A percentile compares a stretch with the other conserved stretches of the same genome.
Conservation (phyloP, 441 rosid genomes). For the Hura crepitans region DNA sequence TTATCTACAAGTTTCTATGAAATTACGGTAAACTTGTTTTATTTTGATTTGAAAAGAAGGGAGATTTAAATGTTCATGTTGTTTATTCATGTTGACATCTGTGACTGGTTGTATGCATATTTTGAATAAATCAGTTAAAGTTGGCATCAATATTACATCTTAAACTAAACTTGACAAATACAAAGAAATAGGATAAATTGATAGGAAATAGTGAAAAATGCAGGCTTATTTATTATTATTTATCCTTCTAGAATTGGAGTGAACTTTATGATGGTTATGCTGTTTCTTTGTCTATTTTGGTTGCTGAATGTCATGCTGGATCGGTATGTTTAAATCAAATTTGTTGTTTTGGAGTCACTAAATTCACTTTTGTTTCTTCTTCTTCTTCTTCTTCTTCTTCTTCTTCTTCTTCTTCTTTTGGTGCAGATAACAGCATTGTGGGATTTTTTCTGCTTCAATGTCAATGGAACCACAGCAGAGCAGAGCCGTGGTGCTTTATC, state of each 20-base stretch:
- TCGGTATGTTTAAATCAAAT: not conserved
- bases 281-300: not conserved
- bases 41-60: not conserved
- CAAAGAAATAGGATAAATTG: not conserved
- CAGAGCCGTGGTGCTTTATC: conserved; percentile 94
- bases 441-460: conserved; percentile 96
- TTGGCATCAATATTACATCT: not conserved
- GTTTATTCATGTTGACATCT: not conserved
- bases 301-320: conserved; percentile 7
- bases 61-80: conserved; percentile 5
- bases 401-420: conserved; percentile 9
- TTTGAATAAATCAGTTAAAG: not conserved
- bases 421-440: conserved; percentile 85
- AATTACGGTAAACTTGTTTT: not conserved
- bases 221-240: no score
- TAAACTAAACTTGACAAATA: no score
- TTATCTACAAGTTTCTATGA: not conserved
- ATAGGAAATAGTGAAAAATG: not conserved
- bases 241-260: not conserved
- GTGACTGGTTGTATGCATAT: not conserved
- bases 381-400: conserved; percentile 3
- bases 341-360: not conserved
- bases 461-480: conserved; percentile 80
- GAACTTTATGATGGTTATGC: no score
- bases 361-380: not conserved